Evolutionary conservation across 495 filamentous ascomycete genomes (phyloP).

Genomic region (Xylaria curta): DNA sequence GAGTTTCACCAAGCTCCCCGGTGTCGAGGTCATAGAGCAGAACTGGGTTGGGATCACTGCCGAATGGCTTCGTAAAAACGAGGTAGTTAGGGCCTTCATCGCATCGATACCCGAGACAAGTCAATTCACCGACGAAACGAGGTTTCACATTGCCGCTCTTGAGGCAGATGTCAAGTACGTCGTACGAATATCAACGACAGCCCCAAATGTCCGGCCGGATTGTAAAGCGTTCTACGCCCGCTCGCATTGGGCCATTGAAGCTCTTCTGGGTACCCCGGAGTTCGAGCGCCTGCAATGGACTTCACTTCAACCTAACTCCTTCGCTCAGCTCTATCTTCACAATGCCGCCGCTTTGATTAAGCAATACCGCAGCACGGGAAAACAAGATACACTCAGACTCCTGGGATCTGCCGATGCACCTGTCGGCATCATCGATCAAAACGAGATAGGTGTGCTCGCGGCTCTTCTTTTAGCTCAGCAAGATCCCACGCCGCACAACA

Average conservation of each 20-base stretch:
- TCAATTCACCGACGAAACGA: conserved; percentile 53
- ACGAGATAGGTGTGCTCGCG: conserved; percentile 50
- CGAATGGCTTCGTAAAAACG: conserved; percentile 51
- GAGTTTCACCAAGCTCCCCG: conserved; percentile 44
- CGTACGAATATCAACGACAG: conserved; percentile 55
- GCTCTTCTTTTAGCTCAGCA: conserved; percentile 47
- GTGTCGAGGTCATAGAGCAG: conserved; percentile 50
- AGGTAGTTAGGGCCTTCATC: conserved; percentile 51
- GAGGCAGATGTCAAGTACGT: conserved; percentile 54
- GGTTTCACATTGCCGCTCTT: conserved; percentile 47
- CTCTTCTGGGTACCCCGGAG: conserved; percentile 46
- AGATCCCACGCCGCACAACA: conserved; percentile 45
- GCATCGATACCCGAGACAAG: conserved; percentile 48
- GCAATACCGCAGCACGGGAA: conserved; percentile 47
- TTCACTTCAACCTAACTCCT: conserved; percentile 54
- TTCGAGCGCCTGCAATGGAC: conserved; percentile 53
- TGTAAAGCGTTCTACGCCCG: conserved; percentile 50
- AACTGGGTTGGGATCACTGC: conserved; percentile 52
- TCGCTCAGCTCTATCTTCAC: conserved; percentile 35
- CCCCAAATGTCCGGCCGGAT: conserved; percentile 51
- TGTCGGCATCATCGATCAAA: conserved; percentile 45
- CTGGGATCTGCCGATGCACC: conserved; percentile 44
- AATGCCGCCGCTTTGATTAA: conserved; percentile 41
- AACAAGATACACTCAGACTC: conserved; percentile 38
- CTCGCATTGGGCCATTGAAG: conserved; percentile 55